Percentiles rank a stretch among this genome's conserved stretches.
Evolutionary conservation across 768 basidiomycete species (phyloP).

Genomic region (Pulveroboletus sp.): DNA sequence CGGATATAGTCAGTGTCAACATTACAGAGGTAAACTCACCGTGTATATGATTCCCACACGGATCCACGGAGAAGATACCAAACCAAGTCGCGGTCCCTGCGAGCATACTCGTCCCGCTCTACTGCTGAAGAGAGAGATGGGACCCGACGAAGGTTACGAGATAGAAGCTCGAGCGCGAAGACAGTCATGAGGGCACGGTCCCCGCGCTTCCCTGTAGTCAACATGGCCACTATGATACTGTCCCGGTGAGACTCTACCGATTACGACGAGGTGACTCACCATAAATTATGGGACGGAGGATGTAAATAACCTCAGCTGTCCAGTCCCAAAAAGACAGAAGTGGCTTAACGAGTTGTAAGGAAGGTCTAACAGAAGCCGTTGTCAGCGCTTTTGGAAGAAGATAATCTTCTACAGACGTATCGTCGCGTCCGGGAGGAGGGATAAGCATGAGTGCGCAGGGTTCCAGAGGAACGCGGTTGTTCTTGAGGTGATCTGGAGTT

Average conservation of each 20-base stretch:
- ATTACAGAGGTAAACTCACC: constrained; percentile 37
- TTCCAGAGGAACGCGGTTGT: constrained; percentile 66
- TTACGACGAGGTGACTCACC: constrained; percentile 41
- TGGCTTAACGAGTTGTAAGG: constrained; percentile 58
- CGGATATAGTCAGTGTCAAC: not conserved
- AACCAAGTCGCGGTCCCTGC: constrained; percentile 73
- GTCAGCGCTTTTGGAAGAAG: constrained; percentile 78
- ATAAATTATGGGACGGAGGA: constrained; percentile 71
- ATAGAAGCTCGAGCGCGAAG: constrained; percentile 65
- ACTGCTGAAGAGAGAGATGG: constrained; percentile 57
- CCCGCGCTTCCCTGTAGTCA: constrained; percentile 21
- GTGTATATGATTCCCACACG: constrained; percentile 77
- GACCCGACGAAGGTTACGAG: constrained; percentile 67
- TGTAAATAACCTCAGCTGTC: constrained; percentile 67
- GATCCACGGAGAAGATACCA: constrained; percentile 86
- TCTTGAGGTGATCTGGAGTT: constrained; percentile 77
- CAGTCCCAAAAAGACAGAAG: constrained; percentile 66
- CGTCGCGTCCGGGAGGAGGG: constrained; percentile 45
- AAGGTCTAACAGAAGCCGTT: constrained; percentile 65
- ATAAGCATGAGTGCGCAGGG: constrained; percentile 56
- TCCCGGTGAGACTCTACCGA: constrained; percentile 4
- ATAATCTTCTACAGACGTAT: constrained; percentile 68
- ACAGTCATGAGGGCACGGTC: constrained; percentile 62
- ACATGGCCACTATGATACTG: constrained; percentile 17
- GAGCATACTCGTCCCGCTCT: constrained; percentile 76